phyloP scores from a whole-genome alignment of 192 early-diverging fungal species.

The Lobosporangium transversale region DNA sequence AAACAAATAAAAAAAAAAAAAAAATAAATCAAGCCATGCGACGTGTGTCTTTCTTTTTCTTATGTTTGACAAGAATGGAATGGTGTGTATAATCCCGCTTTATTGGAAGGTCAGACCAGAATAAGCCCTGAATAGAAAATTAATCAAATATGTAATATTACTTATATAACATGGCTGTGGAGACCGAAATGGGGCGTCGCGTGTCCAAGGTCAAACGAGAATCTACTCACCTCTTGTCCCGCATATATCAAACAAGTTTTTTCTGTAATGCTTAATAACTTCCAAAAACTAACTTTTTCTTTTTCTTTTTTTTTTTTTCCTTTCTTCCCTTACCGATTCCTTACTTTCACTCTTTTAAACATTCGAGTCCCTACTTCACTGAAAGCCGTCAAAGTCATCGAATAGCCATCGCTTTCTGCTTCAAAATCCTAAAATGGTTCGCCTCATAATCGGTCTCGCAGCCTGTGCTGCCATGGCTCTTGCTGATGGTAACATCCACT shows the following conservation, averaged over 20 bases:
- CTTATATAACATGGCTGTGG: too few relatives aligned
- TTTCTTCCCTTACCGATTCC: constrained; percentile 1
- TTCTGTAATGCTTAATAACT: not conserved
- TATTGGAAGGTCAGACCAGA: too few relatives aligned
- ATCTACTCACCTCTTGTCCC: not conserved
- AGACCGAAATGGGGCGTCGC: too few relatives aligned
- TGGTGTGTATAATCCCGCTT: too few relatives aligned
- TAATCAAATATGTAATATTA: too few relatives aligned
- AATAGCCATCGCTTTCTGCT: constrained; percentile 10
- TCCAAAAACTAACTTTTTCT: not conserved
- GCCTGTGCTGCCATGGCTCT: constrained; percentile 38
- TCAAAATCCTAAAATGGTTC: constrained; percentile 34
- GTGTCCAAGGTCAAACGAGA: constrained; percentile 28
- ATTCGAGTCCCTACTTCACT: too few relatives aligned
- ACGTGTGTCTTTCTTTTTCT: too few relatives aligned
- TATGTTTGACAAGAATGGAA: too few relatives aligned
- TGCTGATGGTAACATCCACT: constrained; percentile 36
- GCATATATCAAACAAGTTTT: too few relatives aligned
- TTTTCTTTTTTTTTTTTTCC: not conserved
- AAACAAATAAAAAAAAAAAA: too few relatives aligned
- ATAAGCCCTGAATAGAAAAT: too few relatives aligned
- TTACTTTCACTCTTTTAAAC: constrained; percentile 3
- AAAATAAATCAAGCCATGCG: too few relatives aligned
- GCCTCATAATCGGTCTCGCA: constrained; percentile 37
- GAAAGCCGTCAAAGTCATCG: not conserved